Conservation (phyloP, 345 rosid species). For the Pistacia integerrima region DNA sequence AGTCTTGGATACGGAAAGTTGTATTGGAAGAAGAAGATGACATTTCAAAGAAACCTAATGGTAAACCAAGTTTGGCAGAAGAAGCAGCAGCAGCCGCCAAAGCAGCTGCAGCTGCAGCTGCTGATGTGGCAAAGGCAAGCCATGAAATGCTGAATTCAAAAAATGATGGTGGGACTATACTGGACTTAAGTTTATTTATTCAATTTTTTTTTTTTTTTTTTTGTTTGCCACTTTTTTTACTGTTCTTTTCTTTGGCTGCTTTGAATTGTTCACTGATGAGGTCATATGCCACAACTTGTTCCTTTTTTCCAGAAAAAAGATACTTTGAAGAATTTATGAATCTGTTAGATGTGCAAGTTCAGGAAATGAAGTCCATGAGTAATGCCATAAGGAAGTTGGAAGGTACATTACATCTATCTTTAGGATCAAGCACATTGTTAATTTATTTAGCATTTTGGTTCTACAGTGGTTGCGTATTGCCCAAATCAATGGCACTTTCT, state of each 20-base stretch:
- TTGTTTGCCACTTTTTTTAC: not conserved
- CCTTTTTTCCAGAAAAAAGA: constrained; percentile 57
- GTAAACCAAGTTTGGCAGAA: constrained; percentile 78
- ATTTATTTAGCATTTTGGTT: constrained; percentile 10
- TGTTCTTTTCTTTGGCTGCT: constrained; percentile 16
- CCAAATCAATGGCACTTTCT: not conserved
- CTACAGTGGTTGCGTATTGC: constrained; percentile 3
- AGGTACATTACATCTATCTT: constrained; percentile 43
- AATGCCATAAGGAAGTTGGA: constrained; percentile 61
- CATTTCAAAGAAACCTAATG: constrained; percentile 37
- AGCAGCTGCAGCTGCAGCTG: constrained; percentile 87
- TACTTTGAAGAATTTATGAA: constrained; percentile 60
- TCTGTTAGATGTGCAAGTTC: constrained; percentile 72
- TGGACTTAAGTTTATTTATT: not conserved
- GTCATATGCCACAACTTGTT: constrained; percentile 18
- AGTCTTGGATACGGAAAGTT: constrained; percentile 85
- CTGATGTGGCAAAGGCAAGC: constrained; percentile 88
- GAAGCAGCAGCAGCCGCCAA: constrained; percentile 95
- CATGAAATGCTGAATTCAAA: constrained; percentile 76
- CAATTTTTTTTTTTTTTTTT: not conserved
- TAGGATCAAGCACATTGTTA: constrained; percentile 6
- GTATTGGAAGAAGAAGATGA: constrained; percentile 76
- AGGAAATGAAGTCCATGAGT: constrained; percentile 86
- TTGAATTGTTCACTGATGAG: constrained; percentile 2
- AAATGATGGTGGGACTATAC: constrained; percentile 53